phyloP scores from a whole-genome alignment of 805 yeast genomes.

The Ogataea sp. region DNA sequence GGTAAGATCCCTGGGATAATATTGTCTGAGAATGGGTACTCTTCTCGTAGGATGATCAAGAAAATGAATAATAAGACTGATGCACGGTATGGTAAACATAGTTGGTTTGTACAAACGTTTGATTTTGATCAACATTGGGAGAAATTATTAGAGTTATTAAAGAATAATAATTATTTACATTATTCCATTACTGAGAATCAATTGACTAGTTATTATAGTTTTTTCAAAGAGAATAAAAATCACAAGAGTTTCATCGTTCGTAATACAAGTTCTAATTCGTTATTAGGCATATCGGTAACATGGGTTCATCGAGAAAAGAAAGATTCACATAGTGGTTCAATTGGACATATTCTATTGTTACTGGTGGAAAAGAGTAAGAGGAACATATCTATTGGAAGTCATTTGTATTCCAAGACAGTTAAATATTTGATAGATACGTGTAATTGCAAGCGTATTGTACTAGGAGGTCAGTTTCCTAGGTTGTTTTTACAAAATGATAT shows the following conservation, averaged over 20 bases:
- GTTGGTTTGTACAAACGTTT: constrained; percentile 47
- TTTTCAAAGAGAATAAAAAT: constrained; percentile 11
- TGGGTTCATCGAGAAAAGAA: constrained; percentile 32
- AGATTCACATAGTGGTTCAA: not conserved
- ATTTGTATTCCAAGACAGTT: constrained; percentile 38
- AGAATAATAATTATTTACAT: constrained; percentile 21
- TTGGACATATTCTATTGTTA: not conserved
- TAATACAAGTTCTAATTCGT: constrained; percentile 41
- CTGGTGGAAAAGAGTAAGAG: constrained; percentile 38
- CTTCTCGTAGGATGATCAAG: not conserved
- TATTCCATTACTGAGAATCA: not conserved
- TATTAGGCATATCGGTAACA: constrained; percentile 42
- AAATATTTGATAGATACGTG: constrained; percentile 35
- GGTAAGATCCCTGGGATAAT: constrained; percentile 51
- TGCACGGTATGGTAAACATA: constrained; percentile 8
- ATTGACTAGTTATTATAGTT: not conserved
- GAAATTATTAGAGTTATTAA: constrained; percentile 34
- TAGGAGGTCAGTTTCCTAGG: constrained; percentile 39
- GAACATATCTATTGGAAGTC: constrained; percentile 30
- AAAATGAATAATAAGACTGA: not conserved
- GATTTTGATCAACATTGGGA: constrained; percentile 38
- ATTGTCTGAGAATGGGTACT: constrained; percentile 3
- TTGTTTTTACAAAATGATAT: not conserved
- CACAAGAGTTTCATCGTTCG: constrained; percentile 45
- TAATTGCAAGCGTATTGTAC: constrained; percentile 26